phyloP scores from a whole-genome alignment of 805 yeast genomes.

The Metschnikowia picachoensis region DNA sequence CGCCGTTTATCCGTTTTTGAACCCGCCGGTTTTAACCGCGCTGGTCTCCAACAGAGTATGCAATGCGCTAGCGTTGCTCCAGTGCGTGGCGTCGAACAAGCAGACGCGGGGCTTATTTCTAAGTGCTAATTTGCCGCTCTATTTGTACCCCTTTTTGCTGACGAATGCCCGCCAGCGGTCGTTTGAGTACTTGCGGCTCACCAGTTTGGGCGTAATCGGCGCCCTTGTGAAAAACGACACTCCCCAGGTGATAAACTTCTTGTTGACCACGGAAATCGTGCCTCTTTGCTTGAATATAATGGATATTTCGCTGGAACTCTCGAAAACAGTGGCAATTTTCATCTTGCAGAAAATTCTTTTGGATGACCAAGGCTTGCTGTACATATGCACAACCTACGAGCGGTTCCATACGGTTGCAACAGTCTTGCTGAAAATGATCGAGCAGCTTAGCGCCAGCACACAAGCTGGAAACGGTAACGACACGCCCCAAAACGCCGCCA shows the following conservation, averaged over 20 bases:
- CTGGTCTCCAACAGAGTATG: slow-evolving; percentile 91
- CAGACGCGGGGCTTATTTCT: slow-evolving; percentile 83
- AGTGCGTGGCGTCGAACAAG: slow-evolving; percentile 94
- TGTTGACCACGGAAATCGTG: slow-evolving; percentile 92
- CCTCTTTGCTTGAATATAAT: slow-evolving; percentile 91
- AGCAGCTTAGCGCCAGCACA: slow-evolving; percentile 55
- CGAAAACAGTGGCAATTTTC: slow-evolving; percentile 95
- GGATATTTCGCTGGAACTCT: slow-evolving; percentile 91
- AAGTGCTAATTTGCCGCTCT: slow-evolving; percentile 88
- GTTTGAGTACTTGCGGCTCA: slow-evolving; percentile 87
- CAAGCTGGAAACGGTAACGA: slow-evolving; percentile 6
- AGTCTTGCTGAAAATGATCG: slow-evolving; percentile 84
- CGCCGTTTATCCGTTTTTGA: slow-evolving; percentile 81
- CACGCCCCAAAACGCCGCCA: slow-evolving; percentile 17
- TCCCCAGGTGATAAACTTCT: slow-evolving; percentile 87
- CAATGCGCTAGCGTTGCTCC: slow-evolving; percentile 89
- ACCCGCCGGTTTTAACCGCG: slow-evolving; percentile 82
- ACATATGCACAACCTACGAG: slow-evolving; percentile 93
- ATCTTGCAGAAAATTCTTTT: slow-evolving; percentile 88
- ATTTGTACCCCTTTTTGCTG: slow-evolving; percentile 88
- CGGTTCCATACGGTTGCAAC: slow-evolving; percentile 91
- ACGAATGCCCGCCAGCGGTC: slow-evolving; percentile 89
- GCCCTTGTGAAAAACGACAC: slow-evolving; percentile 95
- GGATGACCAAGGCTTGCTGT: slow-evolving; percentile 87
- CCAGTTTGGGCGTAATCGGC: slow-evolving; percentile 94